Base-by-base conservation (phyloP, 352 stramenopile species). In the Globisporangium nagaii region DNA sequence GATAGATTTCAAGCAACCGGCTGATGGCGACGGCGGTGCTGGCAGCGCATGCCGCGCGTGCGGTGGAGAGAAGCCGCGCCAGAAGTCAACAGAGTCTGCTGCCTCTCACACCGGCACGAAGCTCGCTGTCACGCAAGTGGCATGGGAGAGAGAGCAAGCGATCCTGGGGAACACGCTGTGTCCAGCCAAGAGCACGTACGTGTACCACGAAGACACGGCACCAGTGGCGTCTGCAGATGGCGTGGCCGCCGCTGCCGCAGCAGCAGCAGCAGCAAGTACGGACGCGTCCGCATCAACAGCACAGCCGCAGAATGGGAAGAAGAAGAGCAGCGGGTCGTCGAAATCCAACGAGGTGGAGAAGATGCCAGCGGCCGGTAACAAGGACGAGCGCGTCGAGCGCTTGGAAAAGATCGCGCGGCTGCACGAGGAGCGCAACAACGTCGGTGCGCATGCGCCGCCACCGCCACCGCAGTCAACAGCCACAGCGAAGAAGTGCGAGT, bases 131-230 rank as follows among this genome's bases (percentile, higher is more conserved):
- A 55, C 66, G 4, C 82, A 93, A 43, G 60, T 90, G 0, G 66
- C 82, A 24, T 86, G 78, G 57, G 62, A 70, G n/a, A 65, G 76
- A 11, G 82, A 93, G 45, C 56, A 75, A 70, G 56, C 68, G 12
- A 79, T 88, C 31, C 43, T 90, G 27, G 68, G 64, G 12, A 93
- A 87, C 57, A 88, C 73, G 24, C 51, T 90, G n/a, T 89, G 77
- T 28, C 58, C 68, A 2, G 63, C 71, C 12, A 88, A 85, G 55
- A 88, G 69, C n/a, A 84, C 45, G 45, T 93, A 90, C 41, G 65
- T 86, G 5, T 93, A 86, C 41, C 82, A 93, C 42, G 79, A 92
- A 53, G 71, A 88, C 47, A 47, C 56, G 9, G 40, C n/a, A n/a
- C n/a, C n/a, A n/a, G n/a, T n/a, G n/a, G n/a, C n/a, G n/a, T n/a